Conservation (phyloP, 2,329 filamentous ascomycete species). For the Botrytis tulipae region DNA sequence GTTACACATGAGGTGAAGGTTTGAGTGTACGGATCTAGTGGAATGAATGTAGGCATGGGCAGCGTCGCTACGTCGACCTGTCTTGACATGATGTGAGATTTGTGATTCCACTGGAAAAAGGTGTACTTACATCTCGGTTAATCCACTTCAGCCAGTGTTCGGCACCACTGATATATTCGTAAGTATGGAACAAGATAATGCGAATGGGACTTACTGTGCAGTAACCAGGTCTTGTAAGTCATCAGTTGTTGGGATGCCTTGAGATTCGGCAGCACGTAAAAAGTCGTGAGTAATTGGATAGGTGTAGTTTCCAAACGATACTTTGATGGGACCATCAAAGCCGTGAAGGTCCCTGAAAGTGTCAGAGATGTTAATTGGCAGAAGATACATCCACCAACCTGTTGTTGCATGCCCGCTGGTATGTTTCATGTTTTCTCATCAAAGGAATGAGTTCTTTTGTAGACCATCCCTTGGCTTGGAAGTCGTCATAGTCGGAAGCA, state of each 20-base stretch:
- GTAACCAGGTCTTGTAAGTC: constrained; percentile 72
- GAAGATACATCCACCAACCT: constrained; percentile 39
- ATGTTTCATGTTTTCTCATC: constrained; percentile 59
- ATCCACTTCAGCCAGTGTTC: constrained; percentile 89
- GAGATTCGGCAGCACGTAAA: constrained; percentile 67
- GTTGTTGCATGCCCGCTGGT: constrained; percentile 54
- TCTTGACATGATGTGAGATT: constrained; percentile 40
- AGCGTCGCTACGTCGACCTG: constrained; percentile 71
- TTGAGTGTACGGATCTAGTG: constrained; percentile 62
- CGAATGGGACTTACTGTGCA: constrained; percentile 42
- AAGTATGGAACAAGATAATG: neutral
- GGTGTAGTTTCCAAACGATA: constrained; percentile 63
- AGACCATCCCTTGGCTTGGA: constrained; percentile 53
- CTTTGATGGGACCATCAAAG: constrained; percentile 66
- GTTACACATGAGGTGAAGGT: constrained; percentile 59
- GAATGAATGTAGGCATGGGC: constrained; percentile 78
- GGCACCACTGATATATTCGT: constrained; percentile 50
- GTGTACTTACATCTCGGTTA: constrained; percentile 56
- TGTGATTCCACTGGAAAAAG: neutral
- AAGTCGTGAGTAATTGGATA: constrained; percentile 84
- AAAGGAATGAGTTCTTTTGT: constrained; percentile 53
- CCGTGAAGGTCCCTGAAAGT: constrained; percentile 62
- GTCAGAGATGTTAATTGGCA: constrained; percentile 7
- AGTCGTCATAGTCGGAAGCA: constrained; percentile 51
- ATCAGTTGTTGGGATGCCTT: constrained; percentile 72